Evolutionary conservation across 371 early-diverging fungal species (phyloP).

Genomic region (Apophysomyces variabilis): DNA sequence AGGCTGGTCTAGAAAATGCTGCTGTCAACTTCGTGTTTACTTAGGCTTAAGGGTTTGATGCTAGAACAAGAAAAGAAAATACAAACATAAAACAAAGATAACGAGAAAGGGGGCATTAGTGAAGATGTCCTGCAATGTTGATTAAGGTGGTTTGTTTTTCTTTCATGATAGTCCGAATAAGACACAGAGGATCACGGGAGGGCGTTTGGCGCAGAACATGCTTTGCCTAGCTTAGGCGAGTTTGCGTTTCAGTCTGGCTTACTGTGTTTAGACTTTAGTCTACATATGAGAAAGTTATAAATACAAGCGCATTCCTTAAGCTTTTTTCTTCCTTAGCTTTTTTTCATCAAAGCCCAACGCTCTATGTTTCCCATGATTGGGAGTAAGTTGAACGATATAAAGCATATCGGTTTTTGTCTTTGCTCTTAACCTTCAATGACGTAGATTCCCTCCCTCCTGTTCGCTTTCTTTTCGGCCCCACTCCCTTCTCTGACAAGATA

Average conservation of each 20-base stretch:
- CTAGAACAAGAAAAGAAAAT: not conserved
- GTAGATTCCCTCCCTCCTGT: too few relatives aligned
- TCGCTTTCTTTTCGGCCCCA: not conserved
- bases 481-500: not conserved
- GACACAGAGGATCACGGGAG: not conserved
- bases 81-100: not conserved
- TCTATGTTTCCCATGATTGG: too few relatives aligned
- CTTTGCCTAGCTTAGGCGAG: not conserved
- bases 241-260: not conserved
- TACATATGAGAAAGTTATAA: not conserved
- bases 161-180: not conserved
- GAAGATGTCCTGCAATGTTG: not conserved
- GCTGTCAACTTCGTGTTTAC: constrained; percentile 50
- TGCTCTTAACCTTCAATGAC: too few relatives aligned
- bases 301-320: not conserved
- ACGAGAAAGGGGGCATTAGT: not conserved
- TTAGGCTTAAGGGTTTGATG: constrained; percentile 15
- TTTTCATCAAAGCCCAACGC: too few relatives aligned
- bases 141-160: not conserved
- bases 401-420: too few relatives aligned
- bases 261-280: not conserved
- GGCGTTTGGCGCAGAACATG: constrained; percentile 3
- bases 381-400: too few relatives aligned
- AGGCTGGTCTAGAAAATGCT: constrained; percentile 72
- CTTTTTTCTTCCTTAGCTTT: not conserved